Evolutionary conservation across 805 yeast genomes (phyloP).

Genomic region (Clavispora fructus): DNA sequence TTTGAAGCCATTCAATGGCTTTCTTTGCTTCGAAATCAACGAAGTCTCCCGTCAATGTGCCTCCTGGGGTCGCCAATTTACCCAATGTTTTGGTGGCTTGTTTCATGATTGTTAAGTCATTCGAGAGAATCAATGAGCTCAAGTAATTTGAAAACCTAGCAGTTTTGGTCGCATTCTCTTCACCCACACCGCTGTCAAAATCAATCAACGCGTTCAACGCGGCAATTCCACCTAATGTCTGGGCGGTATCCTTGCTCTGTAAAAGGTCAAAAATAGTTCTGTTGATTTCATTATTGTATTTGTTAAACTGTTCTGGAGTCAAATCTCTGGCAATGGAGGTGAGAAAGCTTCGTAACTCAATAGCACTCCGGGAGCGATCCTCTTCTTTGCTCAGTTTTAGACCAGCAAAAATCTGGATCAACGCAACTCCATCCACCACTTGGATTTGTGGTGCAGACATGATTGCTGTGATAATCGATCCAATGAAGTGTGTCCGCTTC

Average conservation of each 20-base stretch:
- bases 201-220: constrained; percentile 87
- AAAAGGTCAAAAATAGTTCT: constrained; percentile 81
- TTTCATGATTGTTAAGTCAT: constrained; percentile 78
- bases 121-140: constrained; percentile 72
- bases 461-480: background rate
- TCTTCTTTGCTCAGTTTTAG: constrained; percentile 40
- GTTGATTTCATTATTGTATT: constrained; percentile 81
- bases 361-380: constrained; percentile 53
- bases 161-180: constrained; percentile 81
- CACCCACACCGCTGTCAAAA: constrained; percentile 67
- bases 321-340: constrained; percentile 73
- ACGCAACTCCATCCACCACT: constrained; percentile 40
- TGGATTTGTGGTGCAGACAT: constrained; percentile 15
- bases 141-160: constrained; percentile 89
- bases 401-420: constrained; percentile 50
- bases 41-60: constrained; percentile 83
- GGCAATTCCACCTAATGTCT: constrained; percentile 83
- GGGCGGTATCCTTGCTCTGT: constrained; percentile 64
- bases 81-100: constrained; percentile 86
- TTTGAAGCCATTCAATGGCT: constrained; percentile 85
- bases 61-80: constrained; percentile 82
- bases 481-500: background rate
- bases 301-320: constrained; percentile 72
- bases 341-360: constrained; percentile 64
- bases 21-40: constrained; percentile 89